Conservation (phyloP, 345 rosid species). For the Lenwebbia sp. region DNA sequence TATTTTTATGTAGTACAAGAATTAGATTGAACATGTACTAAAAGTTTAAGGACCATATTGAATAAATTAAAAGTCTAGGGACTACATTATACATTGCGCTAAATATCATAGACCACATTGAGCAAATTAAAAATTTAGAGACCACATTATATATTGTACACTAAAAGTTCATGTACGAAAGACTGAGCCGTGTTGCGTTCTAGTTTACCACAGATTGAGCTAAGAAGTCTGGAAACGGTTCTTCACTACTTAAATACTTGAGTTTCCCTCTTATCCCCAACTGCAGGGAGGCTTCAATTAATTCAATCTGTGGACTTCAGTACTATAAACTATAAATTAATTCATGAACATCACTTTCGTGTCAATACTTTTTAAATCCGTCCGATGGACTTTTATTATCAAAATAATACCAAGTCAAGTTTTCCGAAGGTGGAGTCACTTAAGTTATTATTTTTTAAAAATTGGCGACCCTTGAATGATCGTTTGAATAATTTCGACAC, state of each 20-base stretch:
- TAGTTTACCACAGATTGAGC: background rate
- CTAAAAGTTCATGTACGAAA: no score
- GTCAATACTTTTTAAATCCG: background rate
- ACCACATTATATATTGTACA: no score
- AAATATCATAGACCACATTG: no score
- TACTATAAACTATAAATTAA: no score
- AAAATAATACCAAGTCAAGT: background rate
- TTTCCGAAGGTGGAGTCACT: background rate
- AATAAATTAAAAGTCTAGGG: no score
- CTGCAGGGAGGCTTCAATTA: background rate
- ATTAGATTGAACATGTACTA: no score
- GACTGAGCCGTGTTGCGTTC: background rate
- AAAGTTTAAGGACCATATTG: no score
- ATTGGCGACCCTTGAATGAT: background rate
- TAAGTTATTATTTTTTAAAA: background rate
- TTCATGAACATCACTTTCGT: no score
- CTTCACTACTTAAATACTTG: background rate
- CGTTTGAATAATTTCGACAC: background rate
- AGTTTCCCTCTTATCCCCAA: background rate
- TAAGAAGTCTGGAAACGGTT: background rate
- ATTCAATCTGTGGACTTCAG: background rate
- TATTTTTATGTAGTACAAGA: no score
- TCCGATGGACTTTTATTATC: background rate
- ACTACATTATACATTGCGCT: no score
- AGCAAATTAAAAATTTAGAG: no score